Evolutionary conservation across 192 early-diverging fungal species (phyloP).

Genomic region (Blastocladiella britannica): DNA sequence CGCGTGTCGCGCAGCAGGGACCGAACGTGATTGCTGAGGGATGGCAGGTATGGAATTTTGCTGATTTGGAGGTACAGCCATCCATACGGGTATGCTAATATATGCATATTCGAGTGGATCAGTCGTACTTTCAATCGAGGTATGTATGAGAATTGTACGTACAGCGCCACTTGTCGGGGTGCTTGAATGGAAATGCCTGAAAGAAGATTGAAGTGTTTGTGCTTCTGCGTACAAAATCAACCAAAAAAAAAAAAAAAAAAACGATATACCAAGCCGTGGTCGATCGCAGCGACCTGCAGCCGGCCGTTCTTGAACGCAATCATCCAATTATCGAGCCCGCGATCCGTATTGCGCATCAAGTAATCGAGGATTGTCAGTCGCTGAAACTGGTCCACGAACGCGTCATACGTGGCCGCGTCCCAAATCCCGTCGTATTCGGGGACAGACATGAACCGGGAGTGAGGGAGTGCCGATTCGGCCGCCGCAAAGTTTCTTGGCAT

Average conservation of each 20-base stretch:
- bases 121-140: no score
- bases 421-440: background rate
- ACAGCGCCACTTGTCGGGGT: constrained; percentile 63
- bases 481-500: constrained; percentile 4
- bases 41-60: constrained; percentile 38
- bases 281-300: constrained; percentile 67
- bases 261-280: constrained; percentile 87
- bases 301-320: constrained; percentile 33
- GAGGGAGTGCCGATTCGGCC: constrained; percentile 18
- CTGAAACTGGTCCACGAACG: constrained; percentile 47
- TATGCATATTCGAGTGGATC: no score
- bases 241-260: no score
- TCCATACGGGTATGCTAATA: constrained; percentile 58
- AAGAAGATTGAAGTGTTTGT: no score
- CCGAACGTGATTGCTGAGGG: constrained; percentile 44
- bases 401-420: constrained; percentile 5
- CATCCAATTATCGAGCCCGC: constrained; percentile 70
- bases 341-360: constrained; percentile 72
- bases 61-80: constrained; percentile 58
- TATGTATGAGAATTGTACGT: background rate
- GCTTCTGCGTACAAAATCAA: no score
- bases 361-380: constrained; percentile 68
- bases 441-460: constrained; percentile 10
- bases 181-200: constrained; percentile 83
- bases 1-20: constrained; percentile 37